Evolutionary conservation across 306 rosid genomes (phyloP).

Genomic region (Fagus crenata): DNA sequence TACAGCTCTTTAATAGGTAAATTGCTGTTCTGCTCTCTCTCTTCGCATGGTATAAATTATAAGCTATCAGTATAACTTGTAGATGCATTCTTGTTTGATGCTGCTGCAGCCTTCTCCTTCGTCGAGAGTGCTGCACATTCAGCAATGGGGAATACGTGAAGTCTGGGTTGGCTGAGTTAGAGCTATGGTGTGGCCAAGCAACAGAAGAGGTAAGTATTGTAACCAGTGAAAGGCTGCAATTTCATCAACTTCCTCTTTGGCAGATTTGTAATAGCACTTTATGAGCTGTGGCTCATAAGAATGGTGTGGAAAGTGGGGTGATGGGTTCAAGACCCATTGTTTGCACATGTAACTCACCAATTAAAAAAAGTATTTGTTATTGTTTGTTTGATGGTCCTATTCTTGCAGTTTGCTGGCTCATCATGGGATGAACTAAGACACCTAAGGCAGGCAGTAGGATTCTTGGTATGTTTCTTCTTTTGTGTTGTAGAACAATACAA

Average conservation of each 20-base stretch:
- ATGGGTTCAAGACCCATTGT: not conserved
- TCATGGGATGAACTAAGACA: conserved; percentile 92
- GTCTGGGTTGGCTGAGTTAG: conserved; percentile 84
- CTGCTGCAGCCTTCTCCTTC: conserved; percentile 62
- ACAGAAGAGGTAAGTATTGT: conserved; percentile 65
- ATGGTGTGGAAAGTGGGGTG: not conserved
- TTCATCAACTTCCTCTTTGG: not conserved
- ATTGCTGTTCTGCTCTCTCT: not conserved
- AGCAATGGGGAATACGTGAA: conserved; percentile 76
- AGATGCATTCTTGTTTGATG: conserved; percentile 35
- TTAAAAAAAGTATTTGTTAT: not conserved
- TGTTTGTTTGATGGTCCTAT: conserved; percentile 19
- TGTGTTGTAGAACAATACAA: not conserved
- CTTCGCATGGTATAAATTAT: conserved; percentile 17
- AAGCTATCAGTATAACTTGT: conserved; percentile 28
- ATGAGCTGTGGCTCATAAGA: not conserved
- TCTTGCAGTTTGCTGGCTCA: conserved; percentile 69
- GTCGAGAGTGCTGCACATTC: conserved; percentile 73
- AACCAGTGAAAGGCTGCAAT: not conserved
- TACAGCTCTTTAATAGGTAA: conserved; percentile 77
- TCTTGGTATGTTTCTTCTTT: conserved; percentile 60
- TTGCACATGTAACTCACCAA: not conserved
- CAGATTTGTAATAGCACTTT: not conserved
- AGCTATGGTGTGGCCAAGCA: conserved; percentile 80
- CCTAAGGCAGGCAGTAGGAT: conserved; percentile 84